Evolutionary conservation across 2,329 filamentous ascomycete species (phyloP).

Genomic region (Arthrobotrys sphaeroides): DNA sequence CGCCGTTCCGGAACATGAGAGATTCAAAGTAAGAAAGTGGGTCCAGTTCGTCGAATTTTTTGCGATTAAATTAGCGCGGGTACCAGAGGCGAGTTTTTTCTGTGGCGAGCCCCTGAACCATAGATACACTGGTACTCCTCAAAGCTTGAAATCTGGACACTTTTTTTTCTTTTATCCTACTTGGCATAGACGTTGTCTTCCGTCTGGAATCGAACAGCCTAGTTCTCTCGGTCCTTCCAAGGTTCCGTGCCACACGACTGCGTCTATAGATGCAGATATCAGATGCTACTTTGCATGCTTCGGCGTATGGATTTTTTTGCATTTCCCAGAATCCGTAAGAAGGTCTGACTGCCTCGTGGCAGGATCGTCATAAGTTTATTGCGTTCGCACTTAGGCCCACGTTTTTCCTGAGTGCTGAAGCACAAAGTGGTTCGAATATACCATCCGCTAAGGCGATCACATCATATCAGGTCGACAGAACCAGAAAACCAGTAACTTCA

Average conservation of each 20-base stretch:
- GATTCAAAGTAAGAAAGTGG: slow-evolving; percentile 36
- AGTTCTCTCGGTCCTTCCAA: not conserved
- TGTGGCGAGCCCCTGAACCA: slow-evolving; percentile 53
- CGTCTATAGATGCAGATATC: not conserved
- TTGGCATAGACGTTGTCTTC: slow-evolving; percentile 5
- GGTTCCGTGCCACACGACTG: not conserved
- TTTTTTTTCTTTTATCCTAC: not conserved
- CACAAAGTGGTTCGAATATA: slow-evolving; percentile 13
- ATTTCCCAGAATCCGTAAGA: not conserved
- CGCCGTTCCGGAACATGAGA: slow-evolving; percentile 27
- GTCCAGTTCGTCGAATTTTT: slow-evolving; percentile 42
- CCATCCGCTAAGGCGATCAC: slow-evolving; percentile 33
- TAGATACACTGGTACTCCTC: slow-evolving; percentile 20
- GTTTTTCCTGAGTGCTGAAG: slow-evolving; percentile 30
- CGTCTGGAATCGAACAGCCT: not conserved
- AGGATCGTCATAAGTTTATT: slow-evolving; percentile 27
- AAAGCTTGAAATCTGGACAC: slow-evolving; percentile 30
- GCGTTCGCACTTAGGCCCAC: slow-evolving; percentile 27
- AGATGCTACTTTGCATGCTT: not conserved
- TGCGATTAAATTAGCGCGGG: slow-evolving; percentile 54
- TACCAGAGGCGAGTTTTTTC: slow-evolving; percentile 45
- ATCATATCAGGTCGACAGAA: slow-evolving; percentile 7
- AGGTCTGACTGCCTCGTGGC: slow-evolving; percentile 34
- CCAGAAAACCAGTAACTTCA: not conserved
- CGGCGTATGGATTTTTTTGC: not conserved